Percentiles rank a stretch among this genome's conserved stretches.
Evolutionary conservation across 1,284 basidiomycete species (phyloP).

Genomic region (Microbotryomycetes sp.): DNA sequence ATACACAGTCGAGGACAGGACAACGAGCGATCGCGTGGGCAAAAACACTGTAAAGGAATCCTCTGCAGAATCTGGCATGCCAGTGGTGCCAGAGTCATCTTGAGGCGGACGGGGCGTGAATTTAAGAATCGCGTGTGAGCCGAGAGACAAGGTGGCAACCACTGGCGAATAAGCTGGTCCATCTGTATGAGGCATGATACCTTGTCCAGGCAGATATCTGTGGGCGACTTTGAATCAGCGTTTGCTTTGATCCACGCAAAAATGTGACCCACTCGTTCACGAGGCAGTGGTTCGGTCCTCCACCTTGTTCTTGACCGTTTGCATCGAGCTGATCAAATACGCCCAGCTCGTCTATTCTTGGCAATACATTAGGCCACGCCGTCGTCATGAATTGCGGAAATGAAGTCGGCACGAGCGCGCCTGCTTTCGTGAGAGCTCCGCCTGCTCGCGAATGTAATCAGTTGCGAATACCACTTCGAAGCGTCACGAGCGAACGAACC

Average conservation of each 20-base stretch:
- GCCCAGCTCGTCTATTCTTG: slow-evolving; percentile 33
- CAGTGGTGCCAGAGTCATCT: neutral
- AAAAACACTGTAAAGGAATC: slow-evolving; percentile 52
- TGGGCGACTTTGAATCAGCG: slow-evolving; percentile 28
- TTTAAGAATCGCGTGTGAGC: slow-evolving; percentile 74
- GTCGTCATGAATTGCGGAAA: slow-evolving; percentile 38
- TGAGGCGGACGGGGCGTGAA: slow-evolving; percentile 51
- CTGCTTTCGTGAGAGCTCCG: slow-evolving; percentile 22
- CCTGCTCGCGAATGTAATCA: too few species aligned
- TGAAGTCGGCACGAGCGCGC: slow-evolving; percentile 36
- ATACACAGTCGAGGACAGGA: slow-evolving; percentile 65
- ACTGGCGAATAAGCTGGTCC: slow-evolving; percentile 79
- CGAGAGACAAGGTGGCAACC: slow-evolving; percentile 81
- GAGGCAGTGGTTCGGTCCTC: slow-evolving; percentile 23
- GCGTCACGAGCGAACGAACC: slow-evolving; percentile 1
- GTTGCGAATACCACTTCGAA: too few species aligned
- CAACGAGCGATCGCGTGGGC: slow-evolving; percentile 70
- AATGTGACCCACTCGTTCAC: slow-evolving; percentile 25
- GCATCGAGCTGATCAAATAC: slow-evolving; percentile 29
- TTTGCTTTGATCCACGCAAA: neutral
- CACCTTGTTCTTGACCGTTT: slow-evolving; percentile 3
- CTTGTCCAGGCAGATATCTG: slow-evolving; percentile 73
- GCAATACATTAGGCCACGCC: slow-evolving; percentile 36
- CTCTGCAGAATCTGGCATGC: neutral
- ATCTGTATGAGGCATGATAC: slow-evolving; percentile 93